These are phyloP conservation scores for Chaetoceros tenuissimus DNA, from an alignment of 108 stramenopile species.

Conservation along the genomic window DNA sequence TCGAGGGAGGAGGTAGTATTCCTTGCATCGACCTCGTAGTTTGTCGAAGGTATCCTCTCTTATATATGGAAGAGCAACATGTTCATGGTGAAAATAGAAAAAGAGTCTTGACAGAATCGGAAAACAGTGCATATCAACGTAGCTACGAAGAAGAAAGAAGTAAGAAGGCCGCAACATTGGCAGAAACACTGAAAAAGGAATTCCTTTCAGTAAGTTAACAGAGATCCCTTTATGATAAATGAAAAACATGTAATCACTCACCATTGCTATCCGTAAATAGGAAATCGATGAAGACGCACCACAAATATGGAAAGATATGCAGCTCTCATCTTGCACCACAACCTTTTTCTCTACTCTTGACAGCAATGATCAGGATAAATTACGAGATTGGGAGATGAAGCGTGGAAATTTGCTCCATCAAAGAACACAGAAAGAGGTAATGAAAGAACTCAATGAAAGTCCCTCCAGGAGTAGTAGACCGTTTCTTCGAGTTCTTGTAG, in stretches of 20 bases:
- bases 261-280: conserved; percentile 23
- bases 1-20: conserved; percentile 53
- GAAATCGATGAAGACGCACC: conserved; percentile 71
- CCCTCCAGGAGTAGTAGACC: conserved; percentile 39
- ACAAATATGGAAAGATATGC: conserved; percentile 42
- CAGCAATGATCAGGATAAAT: too few species aligned
- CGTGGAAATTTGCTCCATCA: conserved; percentile 23
- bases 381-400: too few species aligned
- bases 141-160: conserved; percentile 32
- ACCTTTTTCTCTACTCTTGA: neutral
- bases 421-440: conserved; percentile 38
- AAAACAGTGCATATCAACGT: conserved; percentile 39
- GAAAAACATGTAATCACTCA: conserved; percentile 1
- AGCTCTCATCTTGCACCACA: neutral
- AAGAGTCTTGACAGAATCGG: conserved; percentile 41
- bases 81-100: conserved; percentile 5
- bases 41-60: conserved; percentile 52
- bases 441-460: conserved; percentile 37
- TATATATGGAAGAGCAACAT: conserved; percentile 44
- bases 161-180: conserved; percentile 36
- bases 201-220: conserved; percentile 35
- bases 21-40: conserved; percentile 55
- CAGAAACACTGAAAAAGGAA: conserved; percentile 37
- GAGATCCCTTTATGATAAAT: conserved; percentile 2
- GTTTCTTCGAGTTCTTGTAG: conserved; percentile 45